Conservation (phyloP, 148 eudicot species). For the Bassia scoparia region DNA sequence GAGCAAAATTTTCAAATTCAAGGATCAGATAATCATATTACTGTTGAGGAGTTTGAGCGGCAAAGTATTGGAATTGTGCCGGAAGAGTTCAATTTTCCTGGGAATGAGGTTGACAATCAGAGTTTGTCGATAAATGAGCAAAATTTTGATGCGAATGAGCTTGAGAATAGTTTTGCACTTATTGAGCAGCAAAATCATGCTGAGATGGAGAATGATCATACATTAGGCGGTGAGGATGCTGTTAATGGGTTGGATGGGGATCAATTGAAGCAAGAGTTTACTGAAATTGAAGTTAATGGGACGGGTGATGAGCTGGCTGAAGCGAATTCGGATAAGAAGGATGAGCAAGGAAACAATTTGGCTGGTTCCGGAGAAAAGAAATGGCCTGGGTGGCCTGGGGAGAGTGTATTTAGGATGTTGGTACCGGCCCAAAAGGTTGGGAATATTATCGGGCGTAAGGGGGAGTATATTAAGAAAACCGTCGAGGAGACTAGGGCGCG, state of each 20-base stretch:
- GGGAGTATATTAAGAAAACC: conserved; percentile 85
- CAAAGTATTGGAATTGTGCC: conserved; percentile 25
- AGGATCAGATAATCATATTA: conserved; percentile 28
- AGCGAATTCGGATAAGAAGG: conserved; percentile 34
- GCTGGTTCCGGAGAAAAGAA: conserved; percentile 38
- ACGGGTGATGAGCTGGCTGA: conserved; percentile 28
- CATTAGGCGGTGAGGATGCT: conserved; percentile 23
- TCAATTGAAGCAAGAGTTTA: conserved; percentile 28
- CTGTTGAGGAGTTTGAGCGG: conserved; percentile 27
- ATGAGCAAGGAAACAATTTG: conserved; percentile 39
- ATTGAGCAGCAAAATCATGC: conserved; percentile 20
- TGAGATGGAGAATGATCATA: conserved; percentile 30
- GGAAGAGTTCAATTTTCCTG: conserved; percentile 10
- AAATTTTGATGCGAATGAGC: conserved; percentile 21
- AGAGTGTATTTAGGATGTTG: conserved; percentile 87
- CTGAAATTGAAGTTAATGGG: conserved; percentile 33
- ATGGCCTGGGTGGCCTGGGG: conserved; percentile 99
- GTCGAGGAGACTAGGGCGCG: conserved; percentile 95
- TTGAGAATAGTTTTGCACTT: conserved; percentile 22
- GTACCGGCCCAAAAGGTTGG: conserved; percentile 92
- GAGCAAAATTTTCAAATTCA: conserved; percentile 24
- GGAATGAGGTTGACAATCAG: conserved; percentile 25
- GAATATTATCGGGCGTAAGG: conserved; percentile 92
- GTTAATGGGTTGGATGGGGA: conserved; percentile 24
- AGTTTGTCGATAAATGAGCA: conserved; percentile 25